These are phyloP conservation scores for Phytophthora pisi DNA, from an alignment of 352 stramenopile species.

Conservation along the genomic window DNA sequence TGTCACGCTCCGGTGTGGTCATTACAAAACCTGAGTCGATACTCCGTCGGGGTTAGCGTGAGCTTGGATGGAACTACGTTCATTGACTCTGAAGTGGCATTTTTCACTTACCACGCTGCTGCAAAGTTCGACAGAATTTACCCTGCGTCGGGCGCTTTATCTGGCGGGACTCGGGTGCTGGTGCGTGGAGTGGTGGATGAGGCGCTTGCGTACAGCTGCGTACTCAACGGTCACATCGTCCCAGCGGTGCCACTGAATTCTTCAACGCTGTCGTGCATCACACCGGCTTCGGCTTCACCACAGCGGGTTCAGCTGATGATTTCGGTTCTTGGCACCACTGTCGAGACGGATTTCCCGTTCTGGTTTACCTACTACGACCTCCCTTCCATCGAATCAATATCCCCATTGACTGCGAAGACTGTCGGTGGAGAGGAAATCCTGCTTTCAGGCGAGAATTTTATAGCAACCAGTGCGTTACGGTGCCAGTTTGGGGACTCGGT, in stretches of 20 bases:
- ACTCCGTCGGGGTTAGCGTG: conserved; percentile 25
- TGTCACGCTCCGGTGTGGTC: conserved; percentile 6
- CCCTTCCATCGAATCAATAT: conserved; percentile 32
- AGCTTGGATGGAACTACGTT: conserved; percentile 39
- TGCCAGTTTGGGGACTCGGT: conserved; percentile 47
- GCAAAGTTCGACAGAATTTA: conserved; percentile 25
- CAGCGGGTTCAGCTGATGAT: conserved; percentile 8
- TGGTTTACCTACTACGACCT: conserved; percentile 38
- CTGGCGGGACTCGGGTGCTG: conserved; percentile 31
- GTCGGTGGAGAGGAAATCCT: conserved; percentile 37
- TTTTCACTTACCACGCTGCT: conserved; percentile 33
- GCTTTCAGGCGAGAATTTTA: conserved; percentile 44
- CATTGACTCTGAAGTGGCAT: conserved; percentile 3
- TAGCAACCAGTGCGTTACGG: conserved; percentile 17
- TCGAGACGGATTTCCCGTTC: conserved; percentile 13
- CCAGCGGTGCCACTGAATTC: conserved; percentile 24
- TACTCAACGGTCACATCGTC: conserved; percentile 19
- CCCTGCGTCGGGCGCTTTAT: conserved; percentile 27
- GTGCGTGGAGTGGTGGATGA: conserved; percentile 30
- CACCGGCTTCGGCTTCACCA: conserved; percentile 6
- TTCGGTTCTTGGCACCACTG: background rate
- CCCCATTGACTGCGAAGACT: conserved; percentile 22
- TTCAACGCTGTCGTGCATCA: conserved; percentile 25
- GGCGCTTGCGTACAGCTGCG: conserved; percentile 35
- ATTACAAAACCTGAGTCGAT: background rate